A percentile compares a stretch with the other conserved stretches of the same genome.
phyloP scores from a whole-genome alignment of 768 basidiomycete species.

The Boletellus ananas region DNA sequence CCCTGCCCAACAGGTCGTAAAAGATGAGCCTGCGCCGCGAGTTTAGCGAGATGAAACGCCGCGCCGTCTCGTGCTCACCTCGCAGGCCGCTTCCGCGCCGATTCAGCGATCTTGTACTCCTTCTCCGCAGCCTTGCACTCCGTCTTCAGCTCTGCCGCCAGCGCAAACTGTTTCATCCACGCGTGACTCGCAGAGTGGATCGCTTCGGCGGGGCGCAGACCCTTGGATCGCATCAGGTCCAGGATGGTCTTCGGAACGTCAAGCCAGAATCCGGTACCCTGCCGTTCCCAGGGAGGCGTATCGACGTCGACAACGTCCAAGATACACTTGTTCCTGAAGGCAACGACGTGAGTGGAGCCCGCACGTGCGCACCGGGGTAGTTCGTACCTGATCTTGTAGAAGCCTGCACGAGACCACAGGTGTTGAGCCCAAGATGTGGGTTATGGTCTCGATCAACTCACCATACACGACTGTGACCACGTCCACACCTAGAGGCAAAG shows the following conservation, averaged over 20 bases:
- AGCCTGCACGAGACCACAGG: slow-evolving; percentile 44
- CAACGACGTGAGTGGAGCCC: not conserved
- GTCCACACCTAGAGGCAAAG: slow-evolving; percentile 46
- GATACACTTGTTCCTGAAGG: slow-evolving; percentile 52
- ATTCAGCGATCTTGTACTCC: slow-evolving; percentile 54
- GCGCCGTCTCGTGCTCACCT: slow-evolving; percentile 12
- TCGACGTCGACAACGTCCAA: slow-evolving; percentile 77
- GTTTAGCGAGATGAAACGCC: not conserved
- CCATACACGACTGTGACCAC: slow-evolving; percentile 72
- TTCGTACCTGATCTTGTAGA: slow-evolving; percentile 69
- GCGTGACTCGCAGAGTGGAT: slow-evolving; percentile 88
- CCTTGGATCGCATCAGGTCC: slow-evolving; percentile 48
- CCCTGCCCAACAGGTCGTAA: slow-evolving; percentile 69
- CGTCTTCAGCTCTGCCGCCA: slow-evolving; percentile 67
- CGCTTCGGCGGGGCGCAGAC: slow-evolving; percentile 67
- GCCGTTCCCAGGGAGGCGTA: slow-evolving; percentile 71
- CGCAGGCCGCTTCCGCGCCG: slow-evolving; percentile 64
- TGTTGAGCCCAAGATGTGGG: not conserved
- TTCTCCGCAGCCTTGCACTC: slow-evolving; percentile 83
- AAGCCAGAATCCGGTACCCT: slow-evolving; percentile 76
- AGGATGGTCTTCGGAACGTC: slow-evolving; percentile 60
- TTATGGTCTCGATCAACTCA: slow-evolving; percentile 29
- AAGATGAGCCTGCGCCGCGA: slow-evolving; percentile 60
- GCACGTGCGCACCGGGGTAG: not conserved
- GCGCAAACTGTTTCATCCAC: slow-evolving; percentile 69